phyloP scores from a whole-genome alignment of 306 rosid species.

The Glycyrrhiza uralensis region DNA sequence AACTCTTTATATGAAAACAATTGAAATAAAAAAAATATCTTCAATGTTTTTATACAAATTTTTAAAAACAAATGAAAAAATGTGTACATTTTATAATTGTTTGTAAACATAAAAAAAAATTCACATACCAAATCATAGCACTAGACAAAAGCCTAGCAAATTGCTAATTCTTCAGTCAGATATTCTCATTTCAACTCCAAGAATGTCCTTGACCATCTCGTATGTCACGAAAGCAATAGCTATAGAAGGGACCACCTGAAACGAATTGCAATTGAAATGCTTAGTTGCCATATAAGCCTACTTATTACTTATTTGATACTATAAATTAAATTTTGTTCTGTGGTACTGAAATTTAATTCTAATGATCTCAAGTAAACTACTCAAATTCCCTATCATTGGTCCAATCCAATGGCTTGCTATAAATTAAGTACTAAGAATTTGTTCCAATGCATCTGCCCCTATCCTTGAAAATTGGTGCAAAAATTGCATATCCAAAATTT shows the following conservation, averaged over 20 bases:
- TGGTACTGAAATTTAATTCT: too few relatives aligned
- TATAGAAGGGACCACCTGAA: slow-evolving; percentile 74
- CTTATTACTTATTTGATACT: neutral
- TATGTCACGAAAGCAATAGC: slow-evolving; percentile 71
- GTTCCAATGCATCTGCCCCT: too few relatives aligned
- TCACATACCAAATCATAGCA: neutral
- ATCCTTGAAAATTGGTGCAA: neutral
- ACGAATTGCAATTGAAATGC: slow-evolving; percentile 5
- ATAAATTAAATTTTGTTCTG: neutral
- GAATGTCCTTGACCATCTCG: slow-evolving; percentile 59
- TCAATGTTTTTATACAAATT: too few relatives aligned
- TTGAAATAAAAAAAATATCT: too few relatives aligned
- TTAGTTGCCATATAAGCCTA: neutral
- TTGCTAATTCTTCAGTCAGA: slow-evolving; percentile 44
- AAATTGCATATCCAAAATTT: neutral
- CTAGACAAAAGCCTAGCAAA: neutral
- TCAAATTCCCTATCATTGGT: too few relatives aligned
- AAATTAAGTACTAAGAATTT: too few relatives aligned
- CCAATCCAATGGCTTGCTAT: too few relatives aligned
- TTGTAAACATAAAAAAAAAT: neutral
- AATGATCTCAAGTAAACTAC: too few relatives aligned
- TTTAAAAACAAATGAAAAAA: neutral
- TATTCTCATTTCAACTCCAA: slow-evolving; percentile 66
- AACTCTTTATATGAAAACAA: too few relatives aligned
- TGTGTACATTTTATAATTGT: neutral